phyloP scores from a whole-genome alignment of 148 eudicot genomes.

The Pouteria glomerata region DNA sequence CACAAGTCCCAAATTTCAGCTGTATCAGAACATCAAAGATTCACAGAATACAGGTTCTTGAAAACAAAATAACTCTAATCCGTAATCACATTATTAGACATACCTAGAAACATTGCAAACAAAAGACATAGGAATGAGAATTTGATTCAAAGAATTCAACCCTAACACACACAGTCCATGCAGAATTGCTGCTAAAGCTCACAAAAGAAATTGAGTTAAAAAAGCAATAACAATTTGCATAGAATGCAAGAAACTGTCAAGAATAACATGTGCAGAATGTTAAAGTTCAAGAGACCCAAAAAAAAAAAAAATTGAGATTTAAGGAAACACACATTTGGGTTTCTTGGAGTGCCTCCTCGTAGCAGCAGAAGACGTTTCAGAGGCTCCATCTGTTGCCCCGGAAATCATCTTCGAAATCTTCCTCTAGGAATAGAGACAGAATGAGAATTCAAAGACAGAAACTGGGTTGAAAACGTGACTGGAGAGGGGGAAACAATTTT shows the following conservation, averaged over 20 bases:
- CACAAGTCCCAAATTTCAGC: neutral
- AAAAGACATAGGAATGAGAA: neutral
- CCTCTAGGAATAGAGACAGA: neutral
- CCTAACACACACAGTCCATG: neutral
- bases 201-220: neutral
- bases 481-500: too few species aligned
- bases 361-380: slow-evolving; percentile 22
- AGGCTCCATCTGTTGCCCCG: slow-evolving; percentile 20
- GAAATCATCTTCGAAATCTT: slow-evolving; percentile 20
- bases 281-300: neutral
- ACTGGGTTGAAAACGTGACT: neutral
- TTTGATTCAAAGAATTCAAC: neutral
- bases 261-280: neutral
- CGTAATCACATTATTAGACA: too few species aligned
- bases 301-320: neutral
- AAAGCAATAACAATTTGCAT: neutral
- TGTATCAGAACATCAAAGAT: neutral
- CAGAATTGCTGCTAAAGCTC: neutral
- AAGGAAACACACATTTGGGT: slow-evolving; percentile 38
- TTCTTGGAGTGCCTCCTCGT: slow-evolving; percentile 30
- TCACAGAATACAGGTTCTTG: neutral
- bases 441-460: neutral
- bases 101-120: neutral
- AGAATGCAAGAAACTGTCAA: neutral
- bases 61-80: neutral